Evolutionary conservation across 2,329 filamentous ascomycete species (phyloP), one percentile per base, ranked within the genome.

Genomic region (Diaporthe humulicola): DNA sequence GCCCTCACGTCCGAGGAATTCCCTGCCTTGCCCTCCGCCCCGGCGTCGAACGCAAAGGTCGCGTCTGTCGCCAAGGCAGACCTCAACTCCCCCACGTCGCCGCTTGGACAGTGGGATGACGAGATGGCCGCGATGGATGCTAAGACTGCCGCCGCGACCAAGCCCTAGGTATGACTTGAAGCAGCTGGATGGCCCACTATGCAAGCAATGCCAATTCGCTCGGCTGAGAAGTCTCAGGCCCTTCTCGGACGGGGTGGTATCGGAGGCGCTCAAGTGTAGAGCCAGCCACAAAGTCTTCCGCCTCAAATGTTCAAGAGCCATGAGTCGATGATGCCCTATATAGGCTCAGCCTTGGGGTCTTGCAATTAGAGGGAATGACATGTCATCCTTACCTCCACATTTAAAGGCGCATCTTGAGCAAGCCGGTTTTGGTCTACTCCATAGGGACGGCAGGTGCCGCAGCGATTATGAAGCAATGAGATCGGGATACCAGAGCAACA

Each of bases 111-210:
- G 72, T 91, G 90, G 90, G 90, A 88, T 69, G 90, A 91, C 48
- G 90, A 91, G 81, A 88, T 91, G 85, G 88, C 88, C 66, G 87
- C 84, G 7, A 81, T 88, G 17, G 88, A 90, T 36, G 85, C 73
- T 76, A 81, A 78, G 77, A 70, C 72, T 17, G 74, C 73, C 36
- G 73, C 73, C 12, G 73, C 72, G 15, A 70, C 73, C 45, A n/a
- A 70, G 12, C 73, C 74, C 25, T 64, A 71, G 52, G 4, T n/a
- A 7, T n/a, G 25, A 61, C 1, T 2, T 22, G 58, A 17, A 30
- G 58, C 58, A 45, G 40, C 38, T 15, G 17, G 1, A 64, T 40
- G 3, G 4, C 19, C 33, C 33, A 22, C 30, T 15, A 38, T 22
- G 45, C 61, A 66, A 2, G 22, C 10, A 25, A 17, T 36, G 19